A percentile compares a stretch with the other conserved stretches of the same genome.
These are phyloP conservation scores for Acidiella bohemica DNA, from an alignment of 495 filamentous ascomycete genomes.

Conservation along the genomic window DNA sequence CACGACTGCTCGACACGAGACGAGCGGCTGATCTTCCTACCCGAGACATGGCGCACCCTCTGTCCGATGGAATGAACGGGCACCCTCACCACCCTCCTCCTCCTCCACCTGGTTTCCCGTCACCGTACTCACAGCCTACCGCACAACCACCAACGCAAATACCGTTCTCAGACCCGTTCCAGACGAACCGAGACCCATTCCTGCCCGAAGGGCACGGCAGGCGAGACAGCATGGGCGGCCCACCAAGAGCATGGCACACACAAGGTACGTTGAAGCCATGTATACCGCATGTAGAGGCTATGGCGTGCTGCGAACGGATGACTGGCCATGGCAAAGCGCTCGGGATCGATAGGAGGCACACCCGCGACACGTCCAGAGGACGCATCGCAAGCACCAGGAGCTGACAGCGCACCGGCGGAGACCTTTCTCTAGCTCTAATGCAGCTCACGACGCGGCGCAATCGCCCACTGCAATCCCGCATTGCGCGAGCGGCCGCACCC, in stretches of 20 bases:
- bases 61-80: too few relatives aligned
- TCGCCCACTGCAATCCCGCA: not conserved
- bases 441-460: not conserved
- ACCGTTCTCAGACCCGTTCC: constrained; percentile 30
- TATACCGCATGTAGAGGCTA: too few relatives aligned
- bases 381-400: not conserved
- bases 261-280: constrained; percentile 15
- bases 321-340: too few relatives aligned
- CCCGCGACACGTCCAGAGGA: not conserved
- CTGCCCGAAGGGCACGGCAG: constrained; percentile 20
- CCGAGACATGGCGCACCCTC: too few relatives aligned
- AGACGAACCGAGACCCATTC: constrained; percentile 27
- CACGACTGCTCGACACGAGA: not conserved
- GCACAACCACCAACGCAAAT: constrained; percentile 28
- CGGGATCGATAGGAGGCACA: not conserved
- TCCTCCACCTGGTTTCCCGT: constrained; percentile 12
- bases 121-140: constrained; percentile 13
- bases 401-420: not conserved
- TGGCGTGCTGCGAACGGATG: not conserved
- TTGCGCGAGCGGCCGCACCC: not conserved
- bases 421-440: too few relatives aligned
- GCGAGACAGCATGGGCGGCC: constrained; percentile 22
- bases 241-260: constrained; percentile 16
- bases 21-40: too few relatives aligned
- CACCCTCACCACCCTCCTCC: constrained; percentile 17